A percentile compares a stretch with the other conserved stretches of the same genome.
Evolutionary conservation across 2,329 filamentous ascomycete species (phyloP).

Genomic region (Teratosphaeria zuluensis): DNA sequence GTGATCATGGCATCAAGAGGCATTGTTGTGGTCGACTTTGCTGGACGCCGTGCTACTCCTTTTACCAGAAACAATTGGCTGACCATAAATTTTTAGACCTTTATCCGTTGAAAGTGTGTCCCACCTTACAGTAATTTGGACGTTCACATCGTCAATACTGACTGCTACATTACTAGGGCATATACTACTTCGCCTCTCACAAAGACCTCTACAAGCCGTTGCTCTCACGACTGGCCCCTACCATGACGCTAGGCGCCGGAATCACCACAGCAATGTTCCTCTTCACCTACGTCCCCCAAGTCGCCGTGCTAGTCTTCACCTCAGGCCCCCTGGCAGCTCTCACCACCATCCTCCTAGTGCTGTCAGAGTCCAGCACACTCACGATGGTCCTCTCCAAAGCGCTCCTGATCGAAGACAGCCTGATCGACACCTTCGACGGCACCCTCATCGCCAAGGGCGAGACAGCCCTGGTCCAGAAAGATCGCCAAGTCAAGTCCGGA

Average conservation of each 20-base stretch:
- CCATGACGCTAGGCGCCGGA: slow-evolving; percentile 58
- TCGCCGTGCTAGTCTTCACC: slow-evolving; percentile 71
- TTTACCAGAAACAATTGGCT: neutral
- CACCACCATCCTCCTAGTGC: slow-evolving; percentile 58
- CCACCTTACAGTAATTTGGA: slow-evolving; percentile 1
- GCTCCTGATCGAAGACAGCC: slow-evolving; percentile 70
- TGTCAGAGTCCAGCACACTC: slow-evolving; percentile 40
- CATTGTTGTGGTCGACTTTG: neutral
- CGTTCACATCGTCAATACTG: neutral
- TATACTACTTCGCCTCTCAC: slow-evolving; percentile 50
- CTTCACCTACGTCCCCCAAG: slow-evolving; percentile 77
- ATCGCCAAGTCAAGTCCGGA: slow-evolving; percentile 57
- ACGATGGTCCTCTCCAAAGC: slow-evolving; percentile 51
- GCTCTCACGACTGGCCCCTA: slow-evolving; percentile 47
- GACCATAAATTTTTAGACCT: slow-evolving; percentile 38
- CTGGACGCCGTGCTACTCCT: neutral
- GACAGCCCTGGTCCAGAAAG: slow-evolving; percentile 58
- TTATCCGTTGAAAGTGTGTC: slow-evolving; percentile 64
- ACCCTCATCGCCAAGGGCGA: slow-evolving; percentile 46
- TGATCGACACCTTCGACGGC: slow-evolving; percentile 84
- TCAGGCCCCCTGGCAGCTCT: slow-evolving; percentile 74
- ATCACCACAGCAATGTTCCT: slow-evolving; percentile 75
- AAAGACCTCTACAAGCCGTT: slow-evolving; percentile 51
- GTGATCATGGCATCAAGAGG: neutral
- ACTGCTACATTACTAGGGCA: slow-evolving; percentile 37